Base-by-base conservation (phyloP, 2,329 filamentous ascomycete genomes). In the Penicillium brevicompactum region DNA sequence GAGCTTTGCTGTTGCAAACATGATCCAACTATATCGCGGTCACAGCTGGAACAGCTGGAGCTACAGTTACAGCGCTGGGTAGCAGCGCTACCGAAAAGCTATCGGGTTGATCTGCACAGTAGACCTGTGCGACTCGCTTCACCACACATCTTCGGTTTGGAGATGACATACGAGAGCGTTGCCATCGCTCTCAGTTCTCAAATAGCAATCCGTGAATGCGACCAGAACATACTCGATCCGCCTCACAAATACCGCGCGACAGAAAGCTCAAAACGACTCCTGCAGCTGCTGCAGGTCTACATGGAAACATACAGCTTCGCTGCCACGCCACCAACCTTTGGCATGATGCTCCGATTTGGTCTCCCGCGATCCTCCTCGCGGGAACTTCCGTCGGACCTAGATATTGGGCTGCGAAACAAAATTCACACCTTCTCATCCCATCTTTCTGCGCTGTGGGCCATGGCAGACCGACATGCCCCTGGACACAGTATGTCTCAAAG, bases 221-320 rank as follows among this genome's bases (percentile, higher is more conserved):
- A 68, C 16, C 58, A 62, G 30, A 65, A 62, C 9, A 49, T 62
- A 6, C 49, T 59, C 3, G 55, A 61, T 5, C 60, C 57, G 7
- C 58, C 61, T 18, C 59, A 66, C 48, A 63, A 58, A 44, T 64
- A 66, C 24, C 68, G 69, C 49, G 73, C 70, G 1, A 65, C 62
- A 14, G 69, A 72, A 46, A 72, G 72, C 46, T 72, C 71, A 4
- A 68, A 71, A 42, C 67, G 72, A 11, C 60, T 74, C 5, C 60
- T 73, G 10, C 65, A 70, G 24, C 63, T 77, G 40, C 60, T 77
- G 8, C 72, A 71, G 32, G 59, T 63, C 57, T 69, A 74, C 56
- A 65, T 79, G 67, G 74, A 77, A 38, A 71, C 66, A 14, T 76
- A 74, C 56, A 74, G 75, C 30, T 71, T 71, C 52, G 74, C 66